Percentiles rank a stretch among this genome's conserved stretches.
phyloP scores from a whole-genome alignment of 2,329 filamentous ascomycete genomes.

The Phialocephala subalpina region DNA sequence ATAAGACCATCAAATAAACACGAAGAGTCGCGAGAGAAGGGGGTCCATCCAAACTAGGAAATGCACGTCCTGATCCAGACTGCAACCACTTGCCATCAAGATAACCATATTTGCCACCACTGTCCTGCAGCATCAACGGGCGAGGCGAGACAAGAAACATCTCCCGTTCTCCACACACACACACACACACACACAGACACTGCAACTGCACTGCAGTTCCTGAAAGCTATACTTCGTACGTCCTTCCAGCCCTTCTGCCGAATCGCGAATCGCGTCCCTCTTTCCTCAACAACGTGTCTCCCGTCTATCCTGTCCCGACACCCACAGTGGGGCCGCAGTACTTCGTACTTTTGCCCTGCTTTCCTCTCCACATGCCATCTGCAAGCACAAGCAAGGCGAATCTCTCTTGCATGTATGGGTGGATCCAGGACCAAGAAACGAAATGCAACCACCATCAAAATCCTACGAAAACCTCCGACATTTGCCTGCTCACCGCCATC shows the following conservation, averaged over 20 bases:
- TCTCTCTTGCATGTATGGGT: not conserved
- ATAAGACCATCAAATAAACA: constrained; percentile 1
- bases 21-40: not conserved
- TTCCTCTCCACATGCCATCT: not conserved
- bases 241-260: constrained; percentile 9
- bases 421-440: not conserved
- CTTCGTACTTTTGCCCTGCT: not conserved
- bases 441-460: not conserved
- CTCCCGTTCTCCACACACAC: constrained; percentile 21
- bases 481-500: constrained; percentile 33
- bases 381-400: not conserved
- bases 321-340: constrained; percentile 7
- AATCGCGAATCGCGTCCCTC: not conserved
- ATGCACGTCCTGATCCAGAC: not conserved
- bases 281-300: not conserved
- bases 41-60: not conserved
- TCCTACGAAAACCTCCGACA: constrained; percentile 1
- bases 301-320: constrained; percentile 4
- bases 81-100: not conserved
- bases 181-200: not conserved
- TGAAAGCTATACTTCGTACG: constrained; percentile 21
- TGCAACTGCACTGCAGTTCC: constrained; percentile 18
- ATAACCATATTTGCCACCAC: not conserved
- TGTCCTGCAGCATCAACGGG: constrained; percentile 11
- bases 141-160: constrained; percentile 10